Percentiles rank a stretch among this genome's conserved stretches.
These are phyloP conservation scores for Cytospora piceae DNA, from an alignment of 2,329 filamentous ascomycete species.

Conservation along the genomic window DNA sequence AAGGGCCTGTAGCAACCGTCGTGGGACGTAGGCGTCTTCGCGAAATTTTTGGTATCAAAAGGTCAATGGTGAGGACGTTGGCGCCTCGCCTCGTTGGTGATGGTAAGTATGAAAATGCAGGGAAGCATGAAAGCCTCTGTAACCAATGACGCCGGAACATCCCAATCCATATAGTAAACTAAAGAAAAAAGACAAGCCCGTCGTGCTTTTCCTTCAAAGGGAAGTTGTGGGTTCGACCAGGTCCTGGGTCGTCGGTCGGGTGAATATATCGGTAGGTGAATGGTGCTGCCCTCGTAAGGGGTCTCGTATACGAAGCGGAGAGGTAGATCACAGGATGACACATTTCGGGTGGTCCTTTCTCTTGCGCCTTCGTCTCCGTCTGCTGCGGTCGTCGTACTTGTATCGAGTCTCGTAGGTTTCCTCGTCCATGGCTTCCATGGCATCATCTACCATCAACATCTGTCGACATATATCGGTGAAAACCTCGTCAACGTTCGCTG, in stretches of 20 bases:
- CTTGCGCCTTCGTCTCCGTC: conserved; percentile 23
- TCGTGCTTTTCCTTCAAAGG: neutral
- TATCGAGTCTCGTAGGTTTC: conserved; percentile 25
- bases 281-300: neutral
- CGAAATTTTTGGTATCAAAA: conserved; percentile 13
- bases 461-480: conserved; percentile 85
- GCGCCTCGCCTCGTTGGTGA: neutral
- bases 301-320: neutral
- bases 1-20: conserved; percentile 8
- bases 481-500: conserved; percentile 86
- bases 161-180: neutral
- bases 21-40: conserved; percentile 17
- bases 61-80: conserved; percentile 6
- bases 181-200: neutral
- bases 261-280: neutral
- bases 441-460: conserved; percentile 75
- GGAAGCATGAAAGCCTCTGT: neutral
- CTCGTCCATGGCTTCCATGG: conserved; percentile 25
- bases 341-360: conserved; percentile 30
- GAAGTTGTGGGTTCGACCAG: neutral
- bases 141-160: neutral
- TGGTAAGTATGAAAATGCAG: neutral
- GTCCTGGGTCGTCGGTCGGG: neutral
- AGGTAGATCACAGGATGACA: conserved; percentile 25
- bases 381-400: conserved; percentile 25